Evolutionary conservation across 805 yeast genomes (phyloP), one percentile per base, ranked within the genome.

Genomic region (Lipomyces sp.): DNA sequence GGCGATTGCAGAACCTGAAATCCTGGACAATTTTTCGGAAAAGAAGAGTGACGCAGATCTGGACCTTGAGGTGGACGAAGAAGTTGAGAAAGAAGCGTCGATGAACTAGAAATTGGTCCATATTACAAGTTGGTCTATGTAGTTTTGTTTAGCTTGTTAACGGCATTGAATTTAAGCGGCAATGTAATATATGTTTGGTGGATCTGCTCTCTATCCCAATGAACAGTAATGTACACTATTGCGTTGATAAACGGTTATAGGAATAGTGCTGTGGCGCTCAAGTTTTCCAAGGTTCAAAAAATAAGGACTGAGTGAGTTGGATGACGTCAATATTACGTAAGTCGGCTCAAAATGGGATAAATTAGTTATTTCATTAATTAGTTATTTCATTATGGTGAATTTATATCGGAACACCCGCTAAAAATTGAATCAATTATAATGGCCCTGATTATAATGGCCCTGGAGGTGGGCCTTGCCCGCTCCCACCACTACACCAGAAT

Each of bases 1-100:
- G 6, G 6, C 48, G 4, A n/a, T 24, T 42, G 48, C 18, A 7
- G 48, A 42, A n/a, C 48, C 24, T n/a, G 48, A 42, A 42, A 42
- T 15, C 18, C 8, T 15, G 5, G 48, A 42, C 48, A n/a, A 42
- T 42, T 8, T 42, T 8, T 42, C 48, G n/a, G 48, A 42, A 42
- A 42, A 42, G 48, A 42, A 42, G n/a, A 42, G 48, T 7, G 48
- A 42, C 24, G 58, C 58, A 24, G 65, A 58, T 37, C 35, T 62
- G 54, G 65, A 62, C 34, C 35, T 58, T 18, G 65, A 57, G 15
- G 60, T 62, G 62, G 62, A 62, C 53, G 65, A 60, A 10, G 65
- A 62, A 34, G 58, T 62, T 50, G 65, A 62, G 57, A 62, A 62
- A 53, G 65, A 62, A 35, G 53, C 62, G 60, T 61, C 64, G 56